These are phyloP conservation scores for Antrodiella citrinella DNA, from an alignment of 768 basidiomycete genomes.

Conservation along the genomic window DNA sequence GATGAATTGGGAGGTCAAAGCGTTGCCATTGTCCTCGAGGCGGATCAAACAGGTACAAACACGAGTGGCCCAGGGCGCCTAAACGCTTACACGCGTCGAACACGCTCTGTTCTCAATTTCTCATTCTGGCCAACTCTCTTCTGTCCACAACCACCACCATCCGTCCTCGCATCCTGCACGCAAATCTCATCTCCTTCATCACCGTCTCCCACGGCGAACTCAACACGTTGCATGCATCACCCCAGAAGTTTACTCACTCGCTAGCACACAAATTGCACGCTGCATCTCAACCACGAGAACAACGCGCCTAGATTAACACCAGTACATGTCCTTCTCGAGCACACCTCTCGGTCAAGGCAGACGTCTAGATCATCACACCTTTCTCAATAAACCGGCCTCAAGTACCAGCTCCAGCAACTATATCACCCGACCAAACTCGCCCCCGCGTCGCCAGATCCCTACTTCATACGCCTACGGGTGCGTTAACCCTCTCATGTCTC, in stretches of 20 bases:
- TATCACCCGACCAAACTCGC: slow-evolving; percentile 17
- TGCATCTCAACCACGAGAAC: not conserved
- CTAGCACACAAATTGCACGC: not conserved
- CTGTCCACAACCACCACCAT: not conserved
- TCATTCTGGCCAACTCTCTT: not conserved
- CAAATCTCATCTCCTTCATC: not conserved
- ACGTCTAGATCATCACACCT: slow-evolving; percentile 75
- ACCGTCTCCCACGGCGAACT: not conserved
- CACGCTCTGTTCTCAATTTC: not conserved
- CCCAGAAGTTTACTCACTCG: not conserved
- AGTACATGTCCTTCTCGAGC: slow-evolving; percentile 78
- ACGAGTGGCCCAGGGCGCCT: slow-evolving; percentile 7
- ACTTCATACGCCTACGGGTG: slow-evolving; percentile 70
- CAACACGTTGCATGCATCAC: not conserved
- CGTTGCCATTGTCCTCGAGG: not conserved
- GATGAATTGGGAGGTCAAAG: not conserved
- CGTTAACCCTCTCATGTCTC: slow-evolving; percentile 20
- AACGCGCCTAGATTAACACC: slow-evolving; percentile 1
- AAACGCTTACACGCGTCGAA: not conserved
- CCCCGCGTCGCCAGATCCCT: slow-evolving; percentile 34
- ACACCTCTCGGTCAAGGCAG: slow-evolving; percentile 81
- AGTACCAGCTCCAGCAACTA: slow-evolving; percentile 27
- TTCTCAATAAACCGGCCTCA: slow-evolving; percentile 49
- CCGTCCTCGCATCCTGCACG: not conserved
- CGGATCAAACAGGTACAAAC: slow-evolving; percentile 7